Base-by-base conservation (phyloP, 2,329 filamentous ascomycete species). In the Madurella mycetomatis region DNA sequence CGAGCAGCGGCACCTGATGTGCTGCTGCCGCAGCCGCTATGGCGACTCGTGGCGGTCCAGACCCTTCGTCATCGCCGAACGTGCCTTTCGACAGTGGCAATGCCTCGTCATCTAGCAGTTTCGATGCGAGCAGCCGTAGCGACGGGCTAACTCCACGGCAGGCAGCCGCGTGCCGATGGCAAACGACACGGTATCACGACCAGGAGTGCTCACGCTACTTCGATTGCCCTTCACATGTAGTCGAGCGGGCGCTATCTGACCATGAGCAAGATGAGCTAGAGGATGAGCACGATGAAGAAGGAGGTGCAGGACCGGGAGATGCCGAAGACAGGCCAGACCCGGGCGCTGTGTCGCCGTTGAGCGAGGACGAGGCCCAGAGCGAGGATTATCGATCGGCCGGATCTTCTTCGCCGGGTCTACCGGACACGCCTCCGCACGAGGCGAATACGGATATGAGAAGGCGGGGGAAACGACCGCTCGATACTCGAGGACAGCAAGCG, bases 171-270 rank as follows among this genome's bases (percentile, higher is more conserved):
- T 78, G 75, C 54, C 68, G 61, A 37, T 76, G 73, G 68, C 70
- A 69, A 47, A 74, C 68, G 9, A 18, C 63, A 16, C 65, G 66
- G 13, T 74, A 69, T 43, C 62, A 74, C 58, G 69, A 75, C 48
- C 68, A 72, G 47, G 76, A 79, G 63, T 78, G 76, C 62, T 70
- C 70, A 11, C 71, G 70, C 45, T 79, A 70, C 63, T 72, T 76
- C 53, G 77, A 80, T 65, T 79, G 76, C 42, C 77, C 76, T 32
- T 72, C 74, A 4, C 77, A 80, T 53, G 57, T 67, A 16, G 60
- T 76, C 44, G 72, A 73, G 61, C 70, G 76, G 49, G 62, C 61
- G 30, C 55, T 69, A 17, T 71, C 71, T n/a, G 65, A 66, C 55
- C 60, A 62, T 19, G 59, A 57, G 16, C 57, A 56, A 7, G 58